Evolutionary conservation across 2,329 filamentous ascomycete species (phyloP), one percentile per base, ranked within the genome.

Genomic region (Corynespora cassiicola): DNA sequence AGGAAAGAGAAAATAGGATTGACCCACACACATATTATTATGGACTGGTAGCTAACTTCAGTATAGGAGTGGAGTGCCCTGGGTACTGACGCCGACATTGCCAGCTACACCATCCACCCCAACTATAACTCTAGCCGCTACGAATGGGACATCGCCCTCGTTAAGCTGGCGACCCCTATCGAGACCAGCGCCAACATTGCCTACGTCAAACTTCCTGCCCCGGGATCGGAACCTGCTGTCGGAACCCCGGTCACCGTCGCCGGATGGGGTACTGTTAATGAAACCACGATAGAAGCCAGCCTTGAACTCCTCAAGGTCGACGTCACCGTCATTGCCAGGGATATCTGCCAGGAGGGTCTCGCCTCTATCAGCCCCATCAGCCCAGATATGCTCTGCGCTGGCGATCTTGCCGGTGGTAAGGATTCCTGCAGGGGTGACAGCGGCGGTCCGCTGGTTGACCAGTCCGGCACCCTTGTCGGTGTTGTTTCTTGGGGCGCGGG

Each of bases 391-490:
- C 27, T 18, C 4, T 42, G 39, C 15, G 39, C 39, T 7, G 39
- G 39, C 23, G 7, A 19, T 4, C 20, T 8, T 24, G 31, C 31
- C 4, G 39, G 39, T 15, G 39, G 39, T 15, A 42, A 42, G 28
- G 34, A 38, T 20, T 32, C 32, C 23, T 42, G 39, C 34, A 32
- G 38, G 21, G 39, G 39, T 6, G 39, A 42, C 34, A 32, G 27
- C 29, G 39, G 39, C 17, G 34, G 39, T 22, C 39, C 39, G 8
- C 31, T 42, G 11, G 28, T 42, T 17, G 34, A 42, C 18, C 7
- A 15, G 7, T 20, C 14, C 26, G 33, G 11, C 11, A 22, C 24
- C 11, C 18, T 42, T 4, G 4, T 42, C 20, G 39, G 39, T 7
- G 16, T 16, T 11, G 32, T 38, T 15, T 42, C 39, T 6, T 42